phyloP scores from a whole-genome alignment of 106 monocot genomes.

The Allium fistulosum region DNA sequence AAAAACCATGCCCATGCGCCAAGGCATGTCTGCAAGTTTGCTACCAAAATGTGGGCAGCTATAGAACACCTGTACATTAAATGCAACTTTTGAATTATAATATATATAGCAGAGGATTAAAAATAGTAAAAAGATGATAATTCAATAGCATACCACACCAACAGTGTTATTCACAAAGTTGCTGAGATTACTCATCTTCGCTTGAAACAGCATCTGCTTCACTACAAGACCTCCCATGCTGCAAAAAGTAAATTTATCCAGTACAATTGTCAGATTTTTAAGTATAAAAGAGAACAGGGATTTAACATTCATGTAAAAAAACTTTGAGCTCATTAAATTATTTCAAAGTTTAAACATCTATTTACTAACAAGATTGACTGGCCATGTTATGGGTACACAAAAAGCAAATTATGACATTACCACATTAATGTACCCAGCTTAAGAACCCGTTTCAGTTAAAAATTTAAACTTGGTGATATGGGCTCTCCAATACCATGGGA shows the following conservation, averaged over 20 bases:
- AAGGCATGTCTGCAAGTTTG: slow-evolving; percentile 98
- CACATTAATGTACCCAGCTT: no score
- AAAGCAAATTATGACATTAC: neutral
- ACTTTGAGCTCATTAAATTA: neutral
- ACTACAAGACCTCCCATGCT: slow-evolving; percentile 98
- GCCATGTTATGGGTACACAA: neutral
- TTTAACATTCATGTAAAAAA: neutral
- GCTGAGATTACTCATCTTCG: slow-evolving; percentile 55
- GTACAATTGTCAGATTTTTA: neutral
- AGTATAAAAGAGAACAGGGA: neutral
- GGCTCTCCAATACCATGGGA: no score
- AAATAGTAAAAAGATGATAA: neutral
- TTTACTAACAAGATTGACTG: neutral
- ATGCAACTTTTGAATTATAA: neutral
- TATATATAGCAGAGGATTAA: neutral
- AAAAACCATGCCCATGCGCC: slow-evolving; percentile 97
- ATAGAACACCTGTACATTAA: slow-evolving; percentile 71
- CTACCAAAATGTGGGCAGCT: slow-evolving; percentile 99
- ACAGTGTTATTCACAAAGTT: slow-evolving; percentile 79
- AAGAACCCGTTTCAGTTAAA: no score
- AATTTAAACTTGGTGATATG: no score
- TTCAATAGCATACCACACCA: slow-evolving; percentile 58
- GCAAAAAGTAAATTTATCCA: slow-evolving; percentile 19
- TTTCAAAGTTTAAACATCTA: neutral
- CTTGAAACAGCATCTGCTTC: slow-evolving; percentile 90